Evolutionary conservation across 768 basidiomycete genomes (phyloP).

Genomic region (Lactarius tabidus): DNA sequence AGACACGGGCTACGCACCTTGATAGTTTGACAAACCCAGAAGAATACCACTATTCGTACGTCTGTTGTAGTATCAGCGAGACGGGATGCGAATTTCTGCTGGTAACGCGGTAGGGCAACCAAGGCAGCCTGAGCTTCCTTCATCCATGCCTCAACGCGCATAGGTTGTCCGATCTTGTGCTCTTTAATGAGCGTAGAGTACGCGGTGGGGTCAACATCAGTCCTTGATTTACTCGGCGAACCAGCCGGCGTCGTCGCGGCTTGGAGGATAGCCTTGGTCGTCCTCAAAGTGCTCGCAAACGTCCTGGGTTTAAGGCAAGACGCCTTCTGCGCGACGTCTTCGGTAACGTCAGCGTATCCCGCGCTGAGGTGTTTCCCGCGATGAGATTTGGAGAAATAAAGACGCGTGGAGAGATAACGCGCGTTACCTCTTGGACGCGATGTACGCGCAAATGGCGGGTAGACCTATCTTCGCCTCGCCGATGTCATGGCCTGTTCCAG

Average conservation of each 20-base stretch:
- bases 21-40: constrained; percentile 22
- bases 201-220: constrained; percentile 33
- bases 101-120: constrained; percentile 13
- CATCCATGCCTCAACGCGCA: constrained; percentile 23
- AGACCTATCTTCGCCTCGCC: constrained; percentile 39
- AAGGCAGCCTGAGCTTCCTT: constrained; percentile 16
- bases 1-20: constrained; percentile 18
- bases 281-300: constrained; percentile 30
- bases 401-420: not conserved
- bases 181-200: constrained; percentile 13
- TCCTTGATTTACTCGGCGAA: constrained; percentile 2
- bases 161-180: constrained; percentile 17
- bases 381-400: not conserved
- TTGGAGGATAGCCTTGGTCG: constrained; percentile 28
- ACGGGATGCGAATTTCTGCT: not conserved
- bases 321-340: constrained; percentile 33
- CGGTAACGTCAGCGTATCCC: constrained; percentile 31
- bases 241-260: constrained; percentile 1
- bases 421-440: constrained; percentile 48
- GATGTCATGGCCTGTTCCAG: constrained; percentile 48
- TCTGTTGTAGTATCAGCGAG: constrained; percentile 6
- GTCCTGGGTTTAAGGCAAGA: constrained; percentile 33
- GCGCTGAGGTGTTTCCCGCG: constrained; percentile 23
- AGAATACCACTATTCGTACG: constrained; percentile 17
- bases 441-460: constrained; percentile 47